Conservation (phyloP, 2,329 filamentous ascomycete genomes). For the Monosporascus sp. region DNA sequence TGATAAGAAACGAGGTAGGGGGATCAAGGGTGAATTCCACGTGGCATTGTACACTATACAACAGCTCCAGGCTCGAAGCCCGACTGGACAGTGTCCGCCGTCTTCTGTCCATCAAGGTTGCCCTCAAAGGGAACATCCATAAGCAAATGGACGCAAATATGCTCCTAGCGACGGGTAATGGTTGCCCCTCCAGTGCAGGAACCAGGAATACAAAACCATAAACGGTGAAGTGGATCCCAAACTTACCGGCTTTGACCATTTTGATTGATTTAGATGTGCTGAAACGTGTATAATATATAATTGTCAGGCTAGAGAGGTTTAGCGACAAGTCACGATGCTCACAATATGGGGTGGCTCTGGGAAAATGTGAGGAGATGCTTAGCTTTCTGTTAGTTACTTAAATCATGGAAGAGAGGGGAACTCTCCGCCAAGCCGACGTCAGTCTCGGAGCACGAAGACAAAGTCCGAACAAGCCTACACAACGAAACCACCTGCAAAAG, state of each 20-base stretch:
- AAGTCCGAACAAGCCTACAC: background rate
- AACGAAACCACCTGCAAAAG: background rate
- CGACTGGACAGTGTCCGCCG: background rate
- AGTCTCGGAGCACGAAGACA: background rate
- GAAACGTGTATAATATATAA: conserved; percentile 22
- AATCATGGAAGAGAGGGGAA: background rate
- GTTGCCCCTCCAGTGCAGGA: conserved; percentile 22
- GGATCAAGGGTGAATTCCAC: conserved; percentile 3
- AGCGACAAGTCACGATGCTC: background rate
- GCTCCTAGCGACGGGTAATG: conserved; percentile 29
- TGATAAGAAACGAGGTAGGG: conserved; percentile 2
- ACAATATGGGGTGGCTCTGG: background rate
- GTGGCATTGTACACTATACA: background rate
- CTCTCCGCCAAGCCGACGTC: background rate
- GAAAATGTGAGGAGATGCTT: background rate
- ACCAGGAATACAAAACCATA: conserved; percentile 17
- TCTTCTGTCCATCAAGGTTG: conserved; percentile 24
- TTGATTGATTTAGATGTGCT: conserved; percentile 51
- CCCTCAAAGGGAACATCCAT: conserved; percentile 33
- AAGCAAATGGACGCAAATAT: conserved; percentile 56
- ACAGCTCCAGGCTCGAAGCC: background rate
- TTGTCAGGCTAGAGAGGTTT: conserved; percentile 9
- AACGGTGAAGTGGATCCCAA: conserved; percentile 14
- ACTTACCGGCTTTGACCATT: conserved; percentile 83
- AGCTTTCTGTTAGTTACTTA: no score